phyloP scores from a whole-genome alignment of 805 yeast genomes.

The Candida morakotiae region DNA sequence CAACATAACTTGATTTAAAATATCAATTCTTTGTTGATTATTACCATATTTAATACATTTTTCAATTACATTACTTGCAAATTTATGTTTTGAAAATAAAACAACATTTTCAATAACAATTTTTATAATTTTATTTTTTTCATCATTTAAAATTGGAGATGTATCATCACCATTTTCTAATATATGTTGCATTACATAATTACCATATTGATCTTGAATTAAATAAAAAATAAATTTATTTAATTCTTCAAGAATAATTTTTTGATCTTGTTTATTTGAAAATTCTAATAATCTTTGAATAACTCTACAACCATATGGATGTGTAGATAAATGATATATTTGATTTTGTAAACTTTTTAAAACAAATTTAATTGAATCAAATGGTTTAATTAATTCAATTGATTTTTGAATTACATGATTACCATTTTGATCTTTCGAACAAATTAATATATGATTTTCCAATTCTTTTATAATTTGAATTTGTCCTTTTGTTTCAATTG shows the following conservation, averaged over 20 bases:
- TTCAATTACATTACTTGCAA: constrained; percentile 97
- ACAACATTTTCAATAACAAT: constrained; percentile 72
- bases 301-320: constrained; percentile 97
- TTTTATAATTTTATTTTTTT: constrained; percentile 57
- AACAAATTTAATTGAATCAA: constrained; percentile 64
- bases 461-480: constrained; percentile 67
- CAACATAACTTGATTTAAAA: constrained; percentile 64
- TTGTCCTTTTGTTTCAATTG: constrained; percentile 60
- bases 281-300: constrained; percentile 88
- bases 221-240: constrained; percentile 67
- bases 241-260: constrained; percentile 64
- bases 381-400: constrained; percentile 73
- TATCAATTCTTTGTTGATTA: constrained; percentile 52
- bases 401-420: constrained; percentile 97
- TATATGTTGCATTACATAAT: constrained; percentile 94
- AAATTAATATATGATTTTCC: constrained; percentile 54
- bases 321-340: constrained; percentile 84
- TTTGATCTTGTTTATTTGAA: constrained; percentile 63
- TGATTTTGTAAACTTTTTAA: constrained; percentile 64
- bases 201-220: constrained; percentile 95
- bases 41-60: constrained; percentile 80
- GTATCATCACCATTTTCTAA: constrained; percentile 83
- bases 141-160: no score
- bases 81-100: constrained; percentile 88
- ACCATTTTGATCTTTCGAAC: constrained; percentile 89